These are phyloP conservation scores for Calophaca sinica DNA, from an alignment of 306 rosid species.

Conservation along the genomic window DNA sequence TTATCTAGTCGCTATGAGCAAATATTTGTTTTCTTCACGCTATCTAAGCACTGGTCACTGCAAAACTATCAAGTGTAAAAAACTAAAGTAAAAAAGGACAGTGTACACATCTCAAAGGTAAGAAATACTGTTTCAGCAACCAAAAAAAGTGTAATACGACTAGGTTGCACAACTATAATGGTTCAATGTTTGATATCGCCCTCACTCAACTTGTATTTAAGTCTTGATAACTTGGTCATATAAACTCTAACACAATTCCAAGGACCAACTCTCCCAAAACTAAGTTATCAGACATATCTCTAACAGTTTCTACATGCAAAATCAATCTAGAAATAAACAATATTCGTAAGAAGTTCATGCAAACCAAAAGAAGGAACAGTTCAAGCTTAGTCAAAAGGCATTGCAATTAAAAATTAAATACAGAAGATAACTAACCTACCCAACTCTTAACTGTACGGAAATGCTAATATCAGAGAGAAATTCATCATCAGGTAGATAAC, in stretches of 20 bases:
- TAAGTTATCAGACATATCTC: neutral
- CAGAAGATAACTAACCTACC: neutral
- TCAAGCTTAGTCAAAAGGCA: conserved; percentile 1
- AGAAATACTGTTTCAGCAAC: no score
- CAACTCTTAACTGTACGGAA: neutral
- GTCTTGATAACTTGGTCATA: neutral
- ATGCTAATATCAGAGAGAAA: neutral
- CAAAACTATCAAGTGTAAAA: no score
- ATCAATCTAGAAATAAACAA: neutral
- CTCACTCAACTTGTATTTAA: neutral
- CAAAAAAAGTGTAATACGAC: no score
- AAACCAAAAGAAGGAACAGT: neutral
- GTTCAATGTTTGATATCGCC: no score
- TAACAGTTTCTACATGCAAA: conserved; percentile 8
- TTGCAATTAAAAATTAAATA: neutral
- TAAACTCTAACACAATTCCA: neutral
- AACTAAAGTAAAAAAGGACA: no score
- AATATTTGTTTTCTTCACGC: no score
- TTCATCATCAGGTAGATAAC: neutral
- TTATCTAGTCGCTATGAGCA: no score
- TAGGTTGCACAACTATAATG: no score
- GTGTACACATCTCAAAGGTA: no score
- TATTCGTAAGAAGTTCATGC: neutral
- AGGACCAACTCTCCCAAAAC: neutral
- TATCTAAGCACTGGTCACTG: no score